phyloP scores from a whole-genome alignment of 2,329 filamentous ascomycete genomes.

The Fragosphaeria purpurea region DNA sequence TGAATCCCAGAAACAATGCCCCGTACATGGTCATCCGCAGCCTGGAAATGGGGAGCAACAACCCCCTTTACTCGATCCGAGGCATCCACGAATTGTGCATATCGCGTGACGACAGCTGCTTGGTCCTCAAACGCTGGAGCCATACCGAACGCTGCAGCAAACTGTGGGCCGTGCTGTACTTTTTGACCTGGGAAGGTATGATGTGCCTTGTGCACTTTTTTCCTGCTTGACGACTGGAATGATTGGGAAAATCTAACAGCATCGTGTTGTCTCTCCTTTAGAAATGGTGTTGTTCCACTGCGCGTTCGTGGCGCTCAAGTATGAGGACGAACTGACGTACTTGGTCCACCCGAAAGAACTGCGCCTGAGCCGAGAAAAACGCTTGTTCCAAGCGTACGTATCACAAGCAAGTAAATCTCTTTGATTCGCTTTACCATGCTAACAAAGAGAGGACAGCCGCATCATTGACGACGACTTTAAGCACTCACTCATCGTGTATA shows the following conservation, averaged over 20 bases:
- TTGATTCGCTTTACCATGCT: neutral
- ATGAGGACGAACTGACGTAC: slow-evolving; percentile 34
- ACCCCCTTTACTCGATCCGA: slow-evolving; percentile 36
- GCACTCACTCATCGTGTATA: slow-evolving; percentile 44
- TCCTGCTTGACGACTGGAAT: no score
- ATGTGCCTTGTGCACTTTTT: no score
- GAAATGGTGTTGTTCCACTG: slow-evolving; percentile 52
- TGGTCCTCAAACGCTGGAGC: slow-evolving; percentile 46
- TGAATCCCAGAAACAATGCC: slow-evolving; percentile 31
- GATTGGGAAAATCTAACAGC: no score
- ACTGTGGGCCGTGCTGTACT: slow-evolving; percentile 45
- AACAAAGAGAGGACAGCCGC: slow-evolving; percentile 27
- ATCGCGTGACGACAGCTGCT: slow-evolving; percentile 34
- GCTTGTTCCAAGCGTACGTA: slow-evolving; percentile 47
- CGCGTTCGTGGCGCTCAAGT: slow-evolving; percentile 47
- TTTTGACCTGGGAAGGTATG: slow-evolving; percentile 52
- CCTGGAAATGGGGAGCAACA: slow-evolving; percentile 27
- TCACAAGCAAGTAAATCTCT: no score
- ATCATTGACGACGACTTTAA: slow-evolving; percentile 46
- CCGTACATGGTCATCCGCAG: slow-evolving; percentile 40
- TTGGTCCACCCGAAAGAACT: slow-evolving; percentile 35
- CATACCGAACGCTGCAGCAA: slow-evolving; percentile 30
- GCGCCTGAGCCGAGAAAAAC: slow-evolving; percentile 36
- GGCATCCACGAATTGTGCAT: slow-evolving; percentile 47
- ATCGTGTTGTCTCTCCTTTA: slow-evolving; percentile 19